phyloP scores from a whole-genome alignment of 1,284 basidiomycete genomes.

The Pholiota adiposa region DNA sequence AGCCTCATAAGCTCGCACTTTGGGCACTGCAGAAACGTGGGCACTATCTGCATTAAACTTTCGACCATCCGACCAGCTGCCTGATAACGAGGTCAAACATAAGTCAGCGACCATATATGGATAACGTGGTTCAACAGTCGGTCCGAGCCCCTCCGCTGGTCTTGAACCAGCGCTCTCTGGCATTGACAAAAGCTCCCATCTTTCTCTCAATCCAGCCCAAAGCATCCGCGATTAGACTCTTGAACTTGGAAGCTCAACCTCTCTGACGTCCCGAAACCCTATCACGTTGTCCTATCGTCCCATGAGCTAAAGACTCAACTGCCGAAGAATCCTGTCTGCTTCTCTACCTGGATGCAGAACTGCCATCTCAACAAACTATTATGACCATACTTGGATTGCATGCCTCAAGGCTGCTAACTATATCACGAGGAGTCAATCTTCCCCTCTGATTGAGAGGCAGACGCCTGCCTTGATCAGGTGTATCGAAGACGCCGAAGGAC shows the following conservation, averaged over 20 bases:
- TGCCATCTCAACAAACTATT: background rate
- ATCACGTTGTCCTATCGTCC: background rate
- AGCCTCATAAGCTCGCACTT: background rate
- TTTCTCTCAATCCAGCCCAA: background rate
- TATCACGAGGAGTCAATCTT: background rate
- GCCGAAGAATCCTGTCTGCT: background rate
- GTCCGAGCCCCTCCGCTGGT: background rate
- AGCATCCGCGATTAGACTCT: background rate
- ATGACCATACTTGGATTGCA: background rate
- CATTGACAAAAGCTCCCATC: background rate
- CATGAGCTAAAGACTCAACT: background rate
- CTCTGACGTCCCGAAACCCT: background rate
- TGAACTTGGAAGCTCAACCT: background rate
- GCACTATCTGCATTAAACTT: background rate
- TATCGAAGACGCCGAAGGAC: background rate
- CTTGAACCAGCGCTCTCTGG: background rate
- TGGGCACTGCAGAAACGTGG: background rate
- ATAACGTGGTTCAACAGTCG: constrained; percentile 28
- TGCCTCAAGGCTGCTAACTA: background rate
- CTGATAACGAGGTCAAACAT: constrained; percentile 5
- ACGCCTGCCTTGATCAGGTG: background rate
- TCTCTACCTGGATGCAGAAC: background rate
- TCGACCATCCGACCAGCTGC: background rate
- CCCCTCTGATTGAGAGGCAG: background rate
- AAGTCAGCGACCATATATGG: constrained; percentile 27